Base-by-base conservation (phyloP, 805 yeast species). In the Candida ipomoeae region DNA sequence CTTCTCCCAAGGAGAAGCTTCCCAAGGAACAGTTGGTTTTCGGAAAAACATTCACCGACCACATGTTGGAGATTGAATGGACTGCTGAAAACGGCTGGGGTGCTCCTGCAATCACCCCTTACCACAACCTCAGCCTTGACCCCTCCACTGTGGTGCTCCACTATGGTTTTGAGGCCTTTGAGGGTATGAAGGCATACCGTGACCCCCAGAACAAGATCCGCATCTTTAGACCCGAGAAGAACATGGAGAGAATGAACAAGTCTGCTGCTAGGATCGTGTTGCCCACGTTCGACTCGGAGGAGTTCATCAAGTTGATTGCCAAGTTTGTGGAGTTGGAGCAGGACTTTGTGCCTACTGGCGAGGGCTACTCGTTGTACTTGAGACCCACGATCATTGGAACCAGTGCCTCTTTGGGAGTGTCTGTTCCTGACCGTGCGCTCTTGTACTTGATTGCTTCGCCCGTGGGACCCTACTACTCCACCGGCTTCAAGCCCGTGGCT, bases 361-460 rank as follows among this genome's bases (percentile, higher is more conserved):
- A 80, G 60, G 99, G 99, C 51, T 92, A 87, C 76, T 88, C 97
- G 23, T 77, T 92, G 61, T 92, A 92, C 73, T 75, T 92, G 56
- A 85, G 99, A 73, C 99, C 99, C 53, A 89, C 97, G 38, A 72
- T 94, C 78, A 94, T 92, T 59, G 98, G 98, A 63, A 92, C 97
- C 46, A 80, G 90, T 52, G 83, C 87, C 31, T 86, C 88, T 50
- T 79, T 92, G 53, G 99, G 99, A 61, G 97, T 92, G 48, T 79
- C 84, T 44, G 72, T 82, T 34, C 98, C 98, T 47, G 78, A 80
- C 61, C 84, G 77, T 58, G 97, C 98, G 11, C 74, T 89, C 53
- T 72, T 92, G 57, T 94, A 74, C 66, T 89, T 91, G 42, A 91
- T 92, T 68, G 86, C 92, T 40, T 89, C 96, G 15, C 98, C 98